Conservation (phyloP, 2,329 filamentous ascomycete species). For the Colletotrichum sp. region DNA sequence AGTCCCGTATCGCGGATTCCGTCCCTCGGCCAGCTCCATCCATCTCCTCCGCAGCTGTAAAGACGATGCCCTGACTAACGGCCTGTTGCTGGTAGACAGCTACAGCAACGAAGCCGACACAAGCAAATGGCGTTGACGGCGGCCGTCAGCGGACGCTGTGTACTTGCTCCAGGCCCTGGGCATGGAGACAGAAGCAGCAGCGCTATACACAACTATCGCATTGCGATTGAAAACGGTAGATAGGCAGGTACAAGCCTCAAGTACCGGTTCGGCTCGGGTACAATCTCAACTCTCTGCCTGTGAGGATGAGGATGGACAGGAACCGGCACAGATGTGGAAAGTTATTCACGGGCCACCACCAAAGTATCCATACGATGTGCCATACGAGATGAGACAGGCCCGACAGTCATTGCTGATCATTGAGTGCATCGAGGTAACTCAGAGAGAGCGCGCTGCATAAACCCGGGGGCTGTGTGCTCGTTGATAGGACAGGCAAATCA, state of each 20-base stretch:
- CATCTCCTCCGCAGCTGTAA: not conserved
- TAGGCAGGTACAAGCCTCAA: slow-evolving; percentile 22
- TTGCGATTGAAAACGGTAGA: not conserved
- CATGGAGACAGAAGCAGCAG: not conserved
- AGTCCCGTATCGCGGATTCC: not conserved
- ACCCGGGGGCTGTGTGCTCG: slow-evolving; percentile 13
- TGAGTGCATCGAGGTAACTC: slow-evolving; percentile 15
- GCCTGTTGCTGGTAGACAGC: not conserved
- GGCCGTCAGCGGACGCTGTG: slow-evolving; percentile 6
- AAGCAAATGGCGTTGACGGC: slow-evolving; percentile 15
- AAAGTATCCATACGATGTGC: slow-evolving; percentile 6
- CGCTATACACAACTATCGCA: slow-evolving; percentile 16
- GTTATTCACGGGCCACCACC: slow-evolving; percentile 6
- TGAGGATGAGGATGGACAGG: not conserved
- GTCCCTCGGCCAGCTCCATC: not conserved
- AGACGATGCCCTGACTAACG: not conserved
- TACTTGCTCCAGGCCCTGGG: not conserved
- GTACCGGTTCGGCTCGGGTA: slow-evolving; percentile 37
- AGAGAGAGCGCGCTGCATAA: slow-evolving; percentile 13
- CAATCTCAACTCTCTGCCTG: not conserved
- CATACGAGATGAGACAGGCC: slow-evolving; percentile 11
- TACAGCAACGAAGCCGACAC: slow-evolving; percentile 3
- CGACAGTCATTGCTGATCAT: not conserved
- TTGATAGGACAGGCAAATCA: slow-evolving; percentile 15
- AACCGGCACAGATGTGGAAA: not conserved